These are phyloP conservation scores for Stephania yunnanensis DNA, from an alignment of 164 flowering plant species.

Conservation along the genomic window DNA sequence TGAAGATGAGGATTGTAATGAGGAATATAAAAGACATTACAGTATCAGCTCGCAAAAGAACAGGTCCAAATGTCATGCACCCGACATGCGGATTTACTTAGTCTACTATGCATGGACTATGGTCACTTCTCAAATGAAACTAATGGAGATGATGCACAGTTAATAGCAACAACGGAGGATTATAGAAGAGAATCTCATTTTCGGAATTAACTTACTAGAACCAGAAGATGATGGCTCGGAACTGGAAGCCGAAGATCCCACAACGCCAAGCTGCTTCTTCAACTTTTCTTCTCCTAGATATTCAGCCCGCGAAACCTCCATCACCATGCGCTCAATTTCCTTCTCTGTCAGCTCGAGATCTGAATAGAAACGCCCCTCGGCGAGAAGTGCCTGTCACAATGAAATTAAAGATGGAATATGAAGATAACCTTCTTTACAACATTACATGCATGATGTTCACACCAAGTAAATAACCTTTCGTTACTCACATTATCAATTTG, in stretches of 20 bases:
- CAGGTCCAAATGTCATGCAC: neutral
- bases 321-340: conserved; percentile 95
- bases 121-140: neutral
- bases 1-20: neutral
- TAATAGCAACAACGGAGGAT: neutral
- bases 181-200: neutral
- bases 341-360: conserved; percentile 98
- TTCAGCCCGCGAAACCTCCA: conserved; percentile 95
- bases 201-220: conserved; percentile 47
- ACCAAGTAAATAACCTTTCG: neutral
- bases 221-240: conserved; percentile 98
- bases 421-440: neutral
- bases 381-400: conserved; percentile 70
- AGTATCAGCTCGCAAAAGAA: neutral
- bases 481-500: conserved; percentile 80
- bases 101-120: neutral
- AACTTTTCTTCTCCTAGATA: conserved; percentile 60
- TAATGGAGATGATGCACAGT: neutral
- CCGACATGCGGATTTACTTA: neutral
- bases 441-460: neutral
- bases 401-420: neutral
- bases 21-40: neutral
- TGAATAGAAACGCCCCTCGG: conserved; percentile 92
- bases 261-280: conserved; percentile 45
- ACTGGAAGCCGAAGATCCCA: conserved; percentile 73